phyloP scores from a whole-genome alignment of 768 basidiomycete species.

The Leccinum disarticulatum region DNA sequence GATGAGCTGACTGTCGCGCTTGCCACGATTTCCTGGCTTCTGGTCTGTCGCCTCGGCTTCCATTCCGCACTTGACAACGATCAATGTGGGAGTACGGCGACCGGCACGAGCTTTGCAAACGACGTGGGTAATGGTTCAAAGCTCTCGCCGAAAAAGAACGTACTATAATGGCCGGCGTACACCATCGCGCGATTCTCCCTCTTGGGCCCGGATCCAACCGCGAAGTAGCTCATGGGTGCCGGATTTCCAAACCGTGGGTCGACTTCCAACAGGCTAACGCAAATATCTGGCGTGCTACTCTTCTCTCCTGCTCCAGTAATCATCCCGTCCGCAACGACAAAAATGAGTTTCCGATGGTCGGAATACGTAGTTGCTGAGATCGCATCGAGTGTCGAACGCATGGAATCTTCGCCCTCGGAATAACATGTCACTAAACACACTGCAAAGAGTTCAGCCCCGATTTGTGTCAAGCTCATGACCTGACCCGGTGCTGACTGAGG shows the following conservation, averaged over 20 bases:
- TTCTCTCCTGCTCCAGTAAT: conserved; percentile 98
- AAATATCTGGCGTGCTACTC: conserved; percentile 93
- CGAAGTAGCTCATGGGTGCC: conserved; percentile 87
- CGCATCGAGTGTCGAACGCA: conserved; percentile 89
- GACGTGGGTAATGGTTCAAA: conserved; percentile 3
- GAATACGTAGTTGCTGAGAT: conserved; percentile 91
- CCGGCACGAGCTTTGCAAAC: conserved; percentile 66
- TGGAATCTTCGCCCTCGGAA: conserved; percentile 92
- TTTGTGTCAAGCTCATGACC: conserved; percentile 78
- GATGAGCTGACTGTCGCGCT: conserved; percentile 97
- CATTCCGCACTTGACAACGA: conserved; percentile 95
- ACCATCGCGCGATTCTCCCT: conserved; percentile 94
- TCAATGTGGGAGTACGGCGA: conserved; percentile 88
- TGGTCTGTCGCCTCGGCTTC: conserved; percentile 82
- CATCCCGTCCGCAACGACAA: conserved; percentile 97
- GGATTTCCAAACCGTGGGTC: conserved; percentile 97
- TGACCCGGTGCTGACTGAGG: conserved; percentile 43
- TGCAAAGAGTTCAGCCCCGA: conserved; percentile 93
- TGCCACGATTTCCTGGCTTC: conserved; percentile 98
- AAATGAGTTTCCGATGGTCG: conserved; percentile 87
- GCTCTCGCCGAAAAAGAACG: conserved; percentile 33
- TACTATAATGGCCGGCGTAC: conserved; percentile 99
- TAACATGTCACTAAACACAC: conserved; percentile 98
- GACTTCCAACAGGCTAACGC: conserved; percentile 86
- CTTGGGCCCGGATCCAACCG: conserved; percentile 89